Percentiles rank a stretch among this genome's conserved stretches.
Evolutionary conservation across 257 asterid genomes (phyloP).

Genomic region (Solanum lignicaule): DNA sequence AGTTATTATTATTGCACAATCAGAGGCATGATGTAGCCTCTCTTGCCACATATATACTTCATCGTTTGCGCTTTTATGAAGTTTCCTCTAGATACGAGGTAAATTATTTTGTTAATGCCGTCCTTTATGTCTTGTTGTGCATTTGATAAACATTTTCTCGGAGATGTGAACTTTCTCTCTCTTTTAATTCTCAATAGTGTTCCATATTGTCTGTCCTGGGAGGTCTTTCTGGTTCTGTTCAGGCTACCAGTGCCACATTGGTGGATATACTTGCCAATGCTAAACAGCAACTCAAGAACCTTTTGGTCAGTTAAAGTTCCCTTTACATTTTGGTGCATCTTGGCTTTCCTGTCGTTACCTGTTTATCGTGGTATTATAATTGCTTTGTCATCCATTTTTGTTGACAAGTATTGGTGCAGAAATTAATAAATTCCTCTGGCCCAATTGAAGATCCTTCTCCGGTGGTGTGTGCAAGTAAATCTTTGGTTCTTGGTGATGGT

Average conservation of each 20-base stretch:
- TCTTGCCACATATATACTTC: slow-evolving; percentile 73
- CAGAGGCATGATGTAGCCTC: slow-evolving; percentile 88
- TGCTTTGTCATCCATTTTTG: background rate
- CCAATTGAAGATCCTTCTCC: slow-evolving; percentile 91
- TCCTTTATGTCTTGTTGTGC: background rate
- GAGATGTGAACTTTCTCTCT: background rate
- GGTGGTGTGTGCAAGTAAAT: slow-evolving; percentile 49
- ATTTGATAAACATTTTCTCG: background rate
- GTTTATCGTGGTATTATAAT: background rate
- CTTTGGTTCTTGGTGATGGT: slow-evolving; percentile 51
- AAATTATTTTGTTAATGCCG: slow-evolving; percentile 8
- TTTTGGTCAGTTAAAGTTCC: slow-evolving; percentile 46
- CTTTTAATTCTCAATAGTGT: slow-evolving; percentile 31
- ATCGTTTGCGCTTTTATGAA: slow-evolving; percentile 80
- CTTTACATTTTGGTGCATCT: background rate
- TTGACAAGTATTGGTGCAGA: slow-evolving; percentile 45
- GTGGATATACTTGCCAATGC: slow-evolving; percentile 62
- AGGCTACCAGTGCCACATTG: slow-evolving; percentile 28
- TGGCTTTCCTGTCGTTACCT: background rate
- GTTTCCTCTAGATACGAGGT: slow-evolving; percentile 96
- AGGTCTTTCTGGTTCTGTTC: slow-evolving; percentile 38
- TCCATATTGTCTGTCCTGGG: slow-evolving; percentile 63
- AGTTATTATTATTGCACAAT: slow-evolving; percentile 70
- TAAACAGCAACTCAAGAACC: slow-evolving; percentile 63
- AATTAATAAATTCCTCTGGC: slow-evolving; percentile 39